Evolutionary conservation across 345 rosid genomes (phyloP), one percentile per base, ranked within the genome.

Genomic region (Microthlaspi erraticum): DNA sequence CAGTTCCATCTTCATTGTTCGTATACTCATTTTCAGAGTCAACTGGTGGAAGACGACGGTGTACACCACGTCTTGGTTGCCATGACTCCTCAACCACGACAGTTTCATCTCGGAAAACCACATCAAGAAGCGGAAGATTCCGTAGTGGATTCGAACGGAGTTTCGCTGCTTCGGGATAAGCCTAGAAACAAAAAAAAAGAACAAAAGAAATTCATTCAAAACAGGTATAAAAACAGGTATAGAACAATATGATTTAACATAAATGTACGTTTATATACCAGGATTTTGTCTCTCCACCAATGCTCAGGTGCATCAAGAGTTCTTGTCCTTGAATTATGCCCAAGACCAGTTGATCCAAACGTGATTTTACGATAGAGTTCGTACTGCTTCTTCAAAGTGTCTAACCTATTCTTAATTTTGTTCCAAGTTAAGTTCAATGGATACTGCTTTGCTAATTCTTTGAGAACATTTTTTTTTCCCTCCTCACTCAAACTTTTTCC

Each of bases 271-370:
- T 5, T 12, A 9, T 67, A 69, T 50, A 72, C 38, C 74, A 62
- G 65, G 48, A 46, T 45, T 64, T 49, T 64, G 2, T 7, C 37
- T 62, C 61, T 68, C 18, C 58, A 64, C 59, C 26, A 44, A 9
- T 53, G 48, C 23, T 60, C 17, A 45, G 38, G 50, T 26, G 45
- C 70, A 61, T 52, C 66, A 39, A 52, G 11, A 48, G n/a, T 18
- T 65, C 26, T 1, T 51, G 17, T 65, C 14, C 7, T 18, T 0
- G 10, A 4, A 37, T 51, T 23, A 65, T 19, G 58, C 42, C 66
- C 29, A n/a, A 11, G 49, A 32, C 81, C 77, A 26, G 78, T 77
- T 0, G 26, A 63, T 83, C 57, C 73, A 73, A 76, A 63, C 79
- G 75, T 77, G 16, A 45, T 10, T 10, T 9, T 20, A 50, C 14